Evolutionary conservation across 495 filamentous ascomycete genomes (phyloP).

Genomic region (Penicillium robsamsonii): DNA sequence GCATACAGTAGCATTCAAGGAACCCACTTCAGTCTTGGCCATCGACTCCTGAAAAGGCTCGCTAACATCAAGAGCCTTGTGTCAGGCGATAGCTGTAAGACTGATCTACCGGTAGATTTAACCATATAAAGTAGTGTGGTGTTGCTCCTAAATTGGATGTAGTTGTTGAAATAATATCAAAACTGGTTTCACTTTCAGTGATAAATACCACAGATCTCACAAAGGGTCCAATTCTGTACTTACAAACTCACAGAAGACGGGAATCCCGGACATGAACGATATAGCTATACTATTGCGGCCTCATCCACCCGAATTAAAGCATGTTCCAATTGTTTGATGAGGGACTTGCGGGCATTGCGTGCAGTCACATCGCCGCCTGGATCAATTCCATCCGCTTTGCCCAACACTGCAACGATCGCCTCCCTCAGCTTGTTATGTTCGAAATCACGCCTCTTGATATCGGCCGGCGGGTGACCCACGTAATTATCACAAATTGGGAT

Average conservation of each 20-base stretch:
- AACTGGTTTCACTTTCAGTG: neutral
- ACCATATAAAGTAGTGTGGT: neutral
- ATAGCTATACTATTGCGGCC: neutral
- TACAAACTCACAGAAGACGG: neutral
- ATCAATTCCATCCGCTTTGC: neutral
- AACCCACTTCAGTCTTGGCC: neutral
- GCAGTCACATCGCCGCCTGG: neutral
- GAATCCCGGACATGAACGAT: neutral
- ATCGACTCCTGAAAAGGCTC: neutral
- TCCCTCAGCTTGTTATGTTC: neutral
- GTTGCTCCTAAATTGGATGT: neutral
- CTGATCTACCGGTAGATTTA: neutral
- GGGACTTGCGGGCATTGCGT: neutral
- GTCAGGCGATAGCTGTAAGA: neutral
- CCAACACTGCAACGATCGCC: neutral
- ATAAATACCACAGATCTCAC: neutral
- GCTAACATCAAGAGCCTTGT: neutral
- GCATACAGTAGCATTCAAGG: conserved; percentile 7
- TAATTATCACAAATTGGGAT: too few relatives aligned
- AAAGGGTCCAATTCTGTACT: neutral
- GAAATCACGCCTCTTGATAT: neutral
- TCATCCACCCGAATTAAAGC: neutral
- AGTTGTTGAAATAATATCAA: neutral
- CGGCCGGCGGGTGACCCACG: too few relatives aligned
- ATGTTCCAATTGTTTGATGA: neutral